Evolutionary conservation across 139 green algal genomes (phyloP).

Genomic region (Picochlorum sp.): DNA sequence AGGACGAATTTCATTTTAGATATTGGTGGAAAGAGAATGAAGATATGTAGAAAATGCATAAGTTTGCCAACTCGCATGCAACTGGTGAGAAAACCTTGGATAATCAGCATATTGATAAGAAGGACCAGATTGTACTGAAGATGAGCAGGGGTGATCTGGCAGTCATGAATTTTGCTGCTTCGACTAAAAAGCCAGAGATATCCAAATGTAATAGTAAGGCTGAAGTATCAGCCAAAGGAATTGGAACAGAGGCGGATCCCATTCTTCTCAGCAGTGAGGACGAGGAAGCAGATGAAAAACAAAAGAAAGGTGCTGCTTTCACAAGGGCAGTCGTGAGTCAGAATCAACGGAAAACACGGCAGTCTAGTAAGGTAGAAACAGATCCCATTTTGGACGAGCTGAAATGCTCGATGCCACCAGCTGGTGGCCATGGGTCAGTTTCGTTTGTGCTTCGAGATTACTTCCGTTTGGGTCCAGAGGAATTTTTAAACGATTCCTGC

Average conservation of each 20-base stretch:
- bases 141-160: too few species aligned
- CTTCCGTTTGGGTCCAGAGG: slow-evolving; percentile 44
- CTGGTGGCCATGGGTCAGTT: slow-evolving; percentile 39
- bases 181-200: neutral
- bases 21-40: too few species aligned
- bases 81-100: too few species aligned
- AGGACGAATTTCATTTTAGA: too few species aligned
- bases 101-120: too few species aligned
- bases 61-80: too few species aligned
- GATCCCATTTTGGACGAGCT: slow-evolving; percentile 32
- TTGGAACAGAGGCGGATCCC: neutral
- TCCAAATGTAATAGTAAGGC: neutral
- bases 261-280: slow-evolving; percentile 8
- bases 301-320: neutral
- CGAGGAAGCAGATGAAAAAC: neutral
- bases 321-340: neutral
- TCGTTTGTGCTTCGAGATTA: slow-evolving; percentile 59
- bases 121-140: too few species aligned
- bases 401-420: slow-evolving; percentile 33
- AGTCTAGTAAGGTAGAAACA: neutral
- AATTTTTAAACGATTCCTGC: slow-evolving; percentile 91
- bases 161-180: too few species aligned
- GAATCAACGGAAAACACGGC: neutral
- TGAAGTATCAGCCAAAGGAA: neutral
- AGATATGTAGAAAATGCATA: too few species aligned